Evolutionary conservation across 306 rosid species (phyloP), one percentile per base, ranked within the genome.

Genomic region (Leucaena leucocephala): DNA sequence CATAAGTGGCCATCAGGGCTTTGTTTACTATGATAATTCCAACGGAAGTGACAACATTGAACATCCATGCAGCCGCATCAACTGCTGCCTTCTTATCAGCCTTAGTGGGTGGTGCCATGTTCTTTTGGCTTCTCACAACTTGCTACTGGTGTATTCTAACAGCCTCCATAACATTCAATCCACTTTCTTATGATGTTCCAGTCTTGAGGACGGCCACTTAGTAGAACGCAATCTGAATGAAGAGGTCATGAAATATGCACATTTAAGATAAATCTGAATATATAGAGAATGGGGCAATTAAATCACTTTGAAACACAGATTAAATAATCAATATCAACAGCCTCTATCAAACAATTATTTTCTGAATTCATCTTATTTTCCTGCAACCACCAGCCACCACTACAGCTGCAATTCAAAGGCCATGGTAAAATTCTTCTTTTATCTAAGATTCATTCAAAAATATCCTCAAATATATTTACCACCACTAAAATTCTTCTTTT

Each of bases 21-120:
- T 92, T 92, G 80, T 92, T 92, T 78, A 92, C 97, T 77, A 92
- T 73, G 80, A 92, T 92, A 68, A 92, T 86, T 79, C 97, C 97
- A 86, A 92, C 97, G 33, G 97, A 92, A 12, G 97, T 87, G 52
- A 90, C 93, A 64, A 92, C 93, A 78, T 92, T 92, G 87, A 92
- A 90, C 95, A 87, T 81, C 97, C 97, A 92, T 36, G 97, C 89
- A 19, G 93, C 95, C 44, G 87, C 92, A 86, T 92, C 95, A 15
- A 67, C 85, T 38, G 86, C 77, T 22, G 95, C 97, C 79, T 88
- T 90, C 84, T 85, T 85, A 43, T 92, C 95, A 79, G 95, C 93
- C 87, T 82, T 92, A 82, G 89, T 86, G 63, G 88, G 4, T 0
- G 90, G 88, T 78, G 91, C 91, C 92, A 88, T 87, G 83, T 69